phyloP scores from a whole-genome alignment of 2,329 filamentous ascomycete genomes.

The Pestalotiopsis sp. region DNA sequence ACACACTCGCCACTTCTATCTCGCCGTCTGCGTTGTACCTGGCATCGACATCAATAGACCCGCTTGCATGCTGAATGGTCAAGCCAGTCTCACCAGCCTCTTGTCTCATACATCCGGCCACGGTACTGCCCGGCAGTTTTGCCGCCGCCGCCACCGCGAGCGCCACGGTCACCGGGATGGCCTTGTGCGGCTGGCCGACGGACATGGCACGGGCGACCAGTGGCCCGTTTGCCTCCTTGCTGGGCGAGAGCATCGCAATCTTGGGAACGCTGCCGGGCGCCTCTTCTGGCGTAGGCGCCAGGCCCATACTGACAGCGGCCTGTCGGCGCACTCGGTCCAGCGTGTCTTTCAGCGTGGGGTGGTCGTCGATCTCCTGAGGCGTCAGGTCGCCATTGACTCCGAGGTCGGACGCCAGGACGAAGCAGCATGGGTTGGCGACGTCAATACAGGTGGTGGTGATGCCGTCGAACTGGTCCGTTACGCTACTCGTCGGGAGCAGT shows the following conservation, averaged over 20 bases:
- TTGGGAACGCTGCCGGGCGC: constrained; percentile 58
- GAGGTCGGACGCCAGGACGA: constrained; percentile 56
- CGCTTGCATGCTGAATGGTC: constrained; percentile 46
- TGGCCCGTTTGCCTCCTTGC: constrained; percentile 28
- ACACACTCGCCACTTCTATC: constrained; percentile 41
- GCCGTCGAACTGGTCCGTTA: constrained; percentile 49
- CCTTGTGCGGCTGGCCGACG: constrained; percentile 56
- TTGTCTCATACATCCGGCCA: constrained; percentile 28
- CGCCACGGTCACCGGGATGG: constrained; percentile 56
- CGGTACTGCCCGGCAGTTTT: constrained; percentile 41
- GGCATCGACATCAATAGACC: constrained; percentile 42
- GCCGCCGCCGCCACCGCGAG: constrained; percentile 48
- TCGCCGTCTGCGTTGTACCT: constrained; percentile 34
- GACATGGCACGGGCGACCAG: constrained; percentile 50
- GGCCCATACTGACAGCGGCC: constrained; percentile 62
- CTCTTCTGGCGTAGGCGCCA: constrained; percentile 43
- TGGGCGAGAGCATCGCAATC: constrained; percentile 54
- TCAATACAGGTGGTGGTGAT: constrained; percentile 60
- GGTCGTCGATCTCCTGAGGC: constrained; percentile 52
- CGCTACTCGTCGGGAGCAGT: constrained; percentile 58
- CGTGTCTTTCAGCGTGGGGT: constrained; percentile 40
- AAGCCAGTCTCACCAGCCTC: constrained; percentile 30
- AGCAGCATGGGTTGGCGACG: constrained; percentile 64
- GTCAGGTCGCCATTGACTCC: constrained; percentile 49
- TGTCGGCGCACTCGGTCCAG: constrained; percentile 57